Percentiles rank a stretch among this genome's conserved stretches.
phyloP scores from a whole-genome alignment of 495 filamentous ascomycete genomes.

The Cetradonia linearis region DNA sequence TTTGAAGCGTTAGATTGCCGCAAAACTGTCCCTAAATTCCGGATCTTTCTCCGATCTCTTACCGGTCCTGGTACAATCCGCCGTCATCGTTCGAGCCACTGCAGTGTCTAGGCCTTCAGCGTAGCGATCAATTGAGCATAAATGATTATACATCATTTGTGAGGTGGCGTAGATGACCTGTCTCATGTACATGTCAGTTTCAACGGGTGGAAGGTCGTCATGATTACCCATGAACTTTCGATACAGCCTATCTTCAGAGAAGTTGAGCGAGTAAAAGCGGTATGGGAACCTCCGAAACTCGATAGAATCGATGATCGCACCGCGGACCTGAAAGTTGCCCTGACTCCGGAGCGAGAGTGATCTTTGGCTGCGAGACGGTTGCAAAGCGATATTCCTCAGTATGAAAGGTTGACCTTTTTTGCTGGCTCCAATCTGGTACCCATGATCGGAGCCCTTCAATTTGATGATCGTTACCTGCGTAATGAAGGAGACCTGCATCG shows the following conservation, averaged over 20 bases:
- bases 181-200: background rate
- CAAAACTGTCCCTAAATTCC: background rate
- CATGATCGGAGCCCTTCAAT: background rate
- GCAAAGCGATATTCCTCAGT: background rate
- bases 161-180: slow-evolving; percentile 1
- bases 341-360: background rate
- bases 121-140: background rate
- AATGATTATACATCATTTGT: background rate
- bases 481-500: background rate
- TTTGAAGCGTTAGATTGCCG: background rate
- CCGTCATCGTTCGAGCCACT: background rate
- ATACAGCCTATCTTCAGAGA: background rate
- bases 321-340: background rate
- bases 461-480: background rate
- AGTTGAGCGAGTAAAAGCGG: background rate
- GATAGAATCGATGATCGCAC: background rate
- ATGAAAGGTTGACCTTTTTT: background rate
- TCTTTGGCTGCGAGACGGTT: background rate
- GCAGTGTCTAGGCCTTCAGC: background rate
- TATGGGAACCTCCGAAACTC: background rate
- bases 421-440: slow-evolving; percentile 6
- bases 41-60: background rate
- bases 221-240: background rate
- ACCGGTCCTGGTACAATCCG: background rate
- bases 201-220: background rate